Evolutionary conservation across 176 grass and related monocot species (phyloP).

Genomic region (Aegilops bicornis): DNA sequence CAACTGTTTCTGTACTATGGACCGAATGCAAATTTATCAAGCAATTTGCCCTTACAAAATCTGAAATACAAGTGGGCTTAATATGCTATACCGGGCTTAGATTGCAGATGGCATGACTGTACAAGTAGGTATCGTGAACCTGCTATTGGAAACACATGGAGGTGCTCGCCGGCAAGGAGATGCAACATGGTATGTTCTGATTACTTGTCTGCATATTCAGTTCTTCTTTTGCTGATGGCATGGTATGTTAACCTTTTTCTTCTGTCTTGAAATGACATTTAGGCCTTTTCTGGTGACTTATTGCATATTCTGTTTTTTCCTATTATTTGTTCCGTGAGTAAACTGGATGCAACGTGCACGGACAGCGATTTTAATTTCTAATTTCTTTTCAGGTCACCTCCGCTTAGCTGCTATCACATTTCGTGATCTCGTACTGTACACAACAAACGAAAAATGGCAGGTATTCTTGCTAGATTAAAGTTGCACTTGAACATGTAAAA

Average conservation of each 20-base stretch:
- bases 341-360: neutral
- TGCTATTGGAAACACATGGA: conserved; percentile 91
- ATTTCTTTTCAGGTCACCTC: conserved; percentile 78
- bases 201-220: neutral
- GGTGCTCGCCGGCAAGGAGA: conserved; percentile 57
- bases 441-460: conserved; percentile 99
- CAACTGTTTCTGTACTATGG: neutral
- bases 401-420: conserved; percentile 93
- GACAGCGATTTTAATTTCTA: conserved; percentile 12
- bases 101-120: conserved; percentile 99
- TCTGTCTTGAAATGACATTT: neutral
- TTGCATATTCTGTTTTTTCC: neutral
- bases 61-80: conserved; percentile 16
- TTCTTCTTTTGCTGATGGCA: conserved; percentile 7
- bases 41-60: conserved; percentile 16
- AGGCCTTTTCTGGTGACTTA: neutral
- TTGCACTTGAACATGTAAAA: conserved; percentile 12
- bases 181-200: conserved; percentile 73
- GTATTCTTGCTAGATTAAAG: conserved; percentile 47
- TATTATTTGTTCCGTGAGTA: neutral
- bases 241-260: neutral
- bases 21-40: conserved; percentile 18
- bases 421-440: conserved; percentile 86
- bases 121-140: conserved; percentile 92
- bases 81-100: conserved; percentile 47